A percentile compares a stretch with the other conserved stretches of the same genome.
These are phyloP conservation scores for Phytophthora pseudosyringae DNA, from an alignment of 352 stramenopile species.

Conservation along the genomic window DNA sequence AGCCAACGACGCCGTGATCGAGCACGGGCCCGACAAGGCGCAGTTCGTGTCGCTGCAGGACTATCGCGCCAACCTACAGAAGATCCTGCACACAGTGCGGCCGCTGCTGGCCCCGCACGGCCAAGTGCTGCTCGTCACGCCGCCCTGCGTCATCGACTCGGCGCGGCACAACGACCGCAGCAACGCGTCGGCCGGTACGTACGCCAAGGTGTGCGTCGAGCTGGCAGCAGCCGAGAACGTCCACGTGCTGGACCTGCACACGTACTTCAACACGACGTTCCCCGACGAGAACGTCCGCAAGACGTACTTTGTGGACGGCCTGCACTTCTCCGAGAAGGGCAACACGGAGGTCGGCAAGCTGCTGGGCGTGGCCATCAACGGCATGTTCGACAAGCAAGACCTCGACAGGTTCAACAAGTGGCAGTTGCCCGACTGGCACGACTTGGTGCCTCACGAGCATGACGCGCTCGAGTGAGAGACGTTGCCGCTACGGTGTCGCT, in stretches of 20 bases:
- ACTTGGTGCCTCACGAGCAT: conserved; percentile 32
- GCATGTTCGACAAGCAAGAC: conserved; percentile 37
- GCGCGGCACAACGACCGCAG: conserved; percentile 45
- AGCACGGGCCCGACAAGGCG: conserved; percentile 34
- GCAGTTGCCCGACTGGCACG: conserved; percentile 50
- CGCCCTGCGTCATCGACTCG: conserved; percentile 49
- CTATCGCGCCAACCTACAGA: conserved; percentile 52
- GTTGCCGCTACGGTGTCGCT: not conserved
- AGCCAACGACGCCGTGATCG: conserved; percentile 66
- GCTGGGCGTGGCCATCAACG: conserved; percentile 35
- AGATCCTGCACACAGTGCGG: conserved; percentile 36
- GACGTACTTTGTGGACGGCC: conserved; percentile 49
- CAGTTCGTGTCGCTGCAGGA: conserved; percentile 57
- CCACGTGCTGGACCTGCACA: conserved; percentile 57
- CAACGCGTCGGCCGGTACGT: conserved; percentile 49
- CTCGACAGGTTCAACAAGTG: conserved; percentile 40
- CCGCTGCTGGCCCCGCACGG: conserved; percentile 30
- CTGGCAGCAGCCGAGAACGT: conserved; percentile 44
- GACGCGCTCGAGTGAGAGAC: not conserved
- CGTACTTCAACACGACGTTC: conserved; percentile 53
- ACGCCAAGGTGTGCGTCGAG: conserved; percentile 54
- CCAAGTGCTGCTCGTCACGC: conserved; percentile 44
- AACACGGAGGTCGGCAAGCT: conserved; percentile 47
- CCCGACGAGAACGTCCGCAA: conserved; percentile 37
- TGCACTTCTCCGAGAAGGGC: conserved; percentile 61